Base-by-base conservation (phyloP, 192 early-diverging fungal genomes). In the Allomyces javanicus region DNA sequence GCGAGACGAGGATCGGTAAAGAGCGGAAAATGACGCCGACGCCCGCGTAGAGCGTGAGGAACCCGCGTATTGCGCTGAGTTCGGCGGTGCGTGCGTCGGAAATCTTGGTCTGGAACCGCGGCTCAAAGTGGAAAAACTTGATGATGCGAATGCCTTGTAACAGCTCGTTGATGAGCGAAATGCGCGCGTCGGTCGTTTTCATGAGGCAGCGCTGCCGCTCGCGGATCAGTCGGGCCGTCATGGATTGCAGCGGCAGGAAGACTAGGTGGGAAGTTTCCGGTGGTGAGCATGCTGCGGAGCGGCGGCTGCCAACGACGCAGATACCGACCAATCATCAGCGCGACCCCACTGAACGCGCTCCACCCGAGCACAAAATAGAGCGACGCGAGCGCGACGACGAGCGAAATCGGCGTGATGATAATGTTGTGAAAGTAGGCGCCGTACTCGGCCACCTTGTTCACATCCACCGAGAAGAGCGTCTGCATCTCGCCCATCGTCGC, bases 1-100 rank as follows among this genome's bases (percentile, higher is more conserved):
- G 70, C n/a, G 79, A 72, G 61, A 79, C 77, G 44, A 79, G 23
- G 63, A 83, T 69, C 10, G 77, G 77, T 0, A 66, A 55, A 19
- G 70, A 64, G 27, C 66, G 62, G 74, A 71, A 75, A 23, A 75
- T 58, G 9, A 78, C 66, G 62, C 65, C 65, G 44, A 68, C 24
- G 61, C 66, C 5, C 1, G 61, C 50, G 10, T 19, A 1, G 19
- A 68, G 44, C 23, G 72, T 25, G 27, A 43, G 10, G n/a, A 25
- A 44, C 22, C 25, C 64, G 58, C 27, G 25, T n/a, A 77, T 65
- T 24, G 50, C 19, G 3, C 33, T 10, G 17, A 78, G 67, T 62
- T 78, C 77, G 0, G n/a, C 62, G 17, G 44, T 33, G 40, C 76
- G 66, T 21, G 69, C 71, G 19, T 67, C 73, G 24, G 61, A 24